Evolutionary conservation across 73 alveolate genomes (phyloP).

Genomic region (Paramecium tetraurelia): DNA sequence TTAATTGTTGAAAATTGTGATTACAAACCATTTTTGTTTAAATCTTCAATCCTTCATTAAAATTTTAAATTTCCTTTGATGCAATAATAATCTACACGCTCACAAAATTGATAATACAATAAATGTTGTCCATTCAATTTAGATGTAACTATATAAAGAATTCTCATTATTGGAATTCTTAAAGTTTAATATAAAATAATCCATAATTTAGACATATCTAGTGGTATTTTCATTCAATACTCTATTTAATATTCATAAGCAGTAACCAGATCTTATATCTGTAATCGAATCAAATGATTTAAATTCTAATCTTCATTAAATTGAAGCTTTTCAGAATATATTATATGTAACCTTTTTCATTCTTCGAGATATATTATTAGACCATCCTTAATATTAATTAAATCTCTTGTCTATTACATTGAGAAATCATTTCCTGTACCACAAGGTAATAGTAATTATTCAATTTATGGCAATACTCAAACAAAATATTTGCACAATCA

Average conservation of each 20-base stretch:
- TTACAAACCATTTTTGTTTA: background rate
- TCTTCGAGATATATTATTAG: constrained; percentile 46
- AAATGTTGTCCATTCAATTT: constrained; percentile 79
- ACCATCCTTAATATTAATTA: constrained; percentile 55
- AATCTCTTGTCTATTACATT: constrained; percentile 55
- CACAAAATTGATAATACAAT: background rate
- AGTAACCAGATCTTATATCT: constrained; percentile 53
- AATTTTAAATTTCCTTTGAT: constrained; percentile 31
- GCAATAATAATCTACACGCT: background rate
- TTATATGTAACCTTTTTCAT: background rate
- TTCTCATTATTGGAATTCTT: constrained; percentile 20
- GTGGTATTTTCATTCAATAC: constrained; percentile 64
- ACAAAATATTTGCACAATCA: constrained; percentile 63
- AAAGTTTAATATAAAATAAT: constrained; percentile 63
- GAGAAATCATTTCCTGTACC: constrained; percentile 91
- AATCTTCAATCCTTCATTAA: background rate
- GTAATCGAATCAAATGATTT: constrained; percentile 59
- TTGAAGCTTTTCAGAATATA: constrained; percentile 29
- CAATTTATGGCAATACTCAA: constrained; percentile 55
- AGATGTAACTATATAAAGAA: constrained; percentile 60
- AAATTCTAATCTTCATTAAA: constrained; percentile 58
- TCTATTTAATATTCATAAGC: background rate
- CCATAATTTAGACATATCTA: constrained; percentile 77
- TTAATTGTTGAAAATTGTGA: background rate
- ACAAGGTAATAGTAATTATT: constrained; percentile 72